Base-by-base conservation (phyloP, 495 filamentous ascomycete genomes). In the Copromyces sp. region DNA sequence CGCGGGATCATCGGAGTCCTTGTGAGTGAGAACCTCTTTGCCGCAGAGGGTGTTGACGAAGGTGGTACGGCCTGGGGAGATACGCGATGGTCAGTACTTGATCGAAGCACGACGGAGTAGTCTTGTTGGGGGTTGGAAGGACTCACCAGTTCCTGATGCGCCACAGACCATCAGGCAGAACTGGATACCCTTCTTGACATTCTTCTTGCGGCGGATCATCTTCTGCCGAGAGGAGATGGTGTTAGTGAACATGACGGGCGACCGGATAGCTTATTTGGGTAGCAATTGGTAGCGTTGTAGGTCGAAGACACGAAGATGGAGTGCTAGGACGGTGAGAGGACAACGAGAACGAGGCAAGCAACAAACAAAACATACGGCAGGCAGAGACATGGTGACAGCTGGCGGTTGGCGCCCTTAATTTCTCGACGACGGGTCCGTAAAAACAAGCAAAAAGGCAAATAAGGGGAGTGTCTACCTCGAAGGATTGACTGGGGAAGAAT, bases 171-270 rank as follows among this genome's bases (percentile, higher is more conserved):
- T 99, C 90, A 99, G 81, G 85, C 95, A 98, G 87, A 99, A 99
- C 87, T 98, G 96, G 80, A 99, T 98, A 76, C 95, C 95, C 91
- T 98, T 99, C 92, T 99, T 99, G 85, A 98, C 95, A 88, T 98
- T 98, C 90, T 99, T 99, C 94, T 99, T 99, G 81, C 94, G 91
- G 84, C 95, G 94, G 82, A 97, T 94, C 91, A 96, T 94, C 82
- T 94, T 92, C 92, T 94, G 84, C 73, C 72, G 65, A 20, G 77
- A 71, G 35, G 59, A 72, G 59, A 76, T 73, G 76, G 75, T 76
- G 77, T 84, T 83, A 83, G 81, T 75, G 14, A 65, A 65, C 53
- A 65, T 65, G 53, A 65, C 32, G 53, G 14, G 53, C 53, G 37
- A 65, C 74, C 70, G 45, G 73, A 65, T 71, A 75, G 75, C 14